These are phyloP conservation scores for Fusarium ramigenum DNA, from an alignment of 2,329 filamentous ascomycete genomes.

Conservation along the genomic window DNA sequence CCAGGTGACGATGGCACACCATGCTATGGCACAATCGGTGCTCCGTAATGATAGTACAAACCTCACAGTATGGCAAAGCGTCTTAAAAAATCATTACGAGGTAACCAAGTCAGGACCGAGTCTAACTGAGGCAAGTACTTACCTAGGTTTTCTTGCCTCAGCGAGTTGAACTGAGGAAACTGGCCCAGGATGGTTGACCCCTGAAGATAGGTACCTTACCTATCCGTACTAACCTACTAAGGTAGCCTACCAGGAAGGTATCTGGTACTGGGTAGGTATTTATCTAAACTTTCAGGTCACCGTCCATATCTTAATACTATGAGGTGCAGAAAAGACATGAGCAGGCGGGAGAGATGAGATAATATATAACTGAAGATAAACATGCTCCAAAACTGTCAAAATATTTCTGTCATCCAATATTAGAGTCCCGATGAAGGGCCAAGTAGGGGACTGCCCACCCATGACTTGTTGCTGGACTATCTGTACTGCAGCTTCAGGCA, in stretches of 20 bases:
- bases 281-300: neutral
- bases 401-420: neutral
- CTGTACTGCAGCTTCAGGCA: neutral
- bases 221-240: neutral
- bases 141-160: neutral
- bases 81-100: neutral
- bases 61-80: neutral
- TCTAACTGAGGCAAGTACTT: neutral
- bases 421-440: neutral
- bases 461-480: neutral
- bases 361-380: neutral
- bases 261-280: no score
- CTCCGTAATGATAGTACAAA: neutral
- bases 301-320: neutral
- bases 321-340: neutral
- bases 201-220: neutral
- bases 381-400: neutral
- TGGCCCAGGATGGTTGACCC: neutral
- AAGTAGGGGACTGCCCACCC: neutral
- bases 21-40: slow-evolving; percentile 14
- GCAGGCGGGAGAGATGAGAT: neutral
- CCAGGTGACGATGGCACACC: slow-evolving; percentile 32
- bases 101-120: neutral
- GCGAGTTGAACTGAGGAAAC: neutral
- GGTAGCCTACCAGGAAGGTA: neutral